These are phyloP conservation scores for Xenoacremonium recifei DNA, from an alignment of 2,329 filamentous ascomycete genomes.

Conservation along the genomic window DNA sequence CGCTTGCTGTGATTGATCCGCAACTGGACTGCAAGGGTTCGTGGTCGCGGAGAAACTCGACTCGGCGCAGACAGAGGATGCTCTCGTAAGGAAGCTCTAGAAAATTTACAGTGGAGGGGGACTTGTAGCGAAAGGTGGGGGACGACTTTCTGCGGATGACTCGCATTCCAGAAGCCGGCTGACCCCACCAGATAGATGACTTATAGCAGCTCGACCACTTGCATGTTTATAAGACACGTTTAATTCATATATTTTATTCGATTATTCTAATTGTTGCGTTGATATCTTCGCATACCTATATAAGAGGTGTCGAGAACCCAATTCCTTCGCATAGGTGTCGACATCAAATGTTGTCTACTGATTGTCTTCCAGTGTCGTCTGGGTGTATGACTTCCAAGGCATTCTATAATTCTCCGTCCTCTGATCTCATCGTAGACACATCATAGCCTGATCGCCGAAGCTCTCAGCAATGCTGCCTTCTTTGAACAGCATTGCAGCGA, in stretches of 20 bases:
- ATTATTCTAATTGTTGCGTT: too few relatives aligned
- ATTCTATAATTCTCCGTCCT: too few relatives aligned
- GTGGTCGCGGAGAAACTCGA: slow-evolving; percentile 1
- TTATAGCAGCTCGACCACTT: too few relatives aligned
- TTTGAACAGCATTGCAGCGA: slow-evolving; percentile 69
- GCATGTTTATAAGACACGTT: too few relatives aligned
- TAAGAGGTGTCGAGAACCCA: too few relatives aligned
- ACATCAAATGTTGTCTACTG: too few relatives aligned
- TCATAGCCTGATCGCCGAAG: slow-evolving; percentile 79
- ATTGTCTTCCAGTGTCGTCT: too few relatives aligned
- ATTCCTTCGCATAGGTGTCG: too few relatives aligned
- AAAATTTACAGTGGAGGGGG: slow-evolving; percentile 27
- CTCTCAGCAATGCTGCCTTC: slow-evolving; percentile 69
- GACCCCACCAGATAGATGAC: too few relatives aligned
- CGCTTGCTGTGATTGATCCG: background rate
- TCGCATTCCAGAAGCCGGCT: slow-evolving; percentile 17
- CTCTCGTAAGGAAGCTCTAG: slow-evolving; percentile 21
- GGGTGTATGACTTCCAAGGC: too few relatives aligned
- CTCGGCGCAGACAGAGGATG: background rate
- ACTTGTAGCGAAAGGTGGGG: slow-evolving; percentile 34
- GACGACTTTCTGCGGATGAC: slow-evolving; percentile 29
- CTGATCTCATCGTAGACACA: slow-evolving; percentile 62
- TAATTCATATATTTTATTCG: too few relatives aligned
- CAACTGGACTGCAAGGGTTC: background rate
- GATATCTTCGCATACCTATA: too few relatives aligned